A percentile compares a stretch with the other conserved stretches of the same genome.
phyloP scores from a whole-genome alignment of 1,139 yeast genomes.

The Yamadazyma atmosphaerica region DNA sequence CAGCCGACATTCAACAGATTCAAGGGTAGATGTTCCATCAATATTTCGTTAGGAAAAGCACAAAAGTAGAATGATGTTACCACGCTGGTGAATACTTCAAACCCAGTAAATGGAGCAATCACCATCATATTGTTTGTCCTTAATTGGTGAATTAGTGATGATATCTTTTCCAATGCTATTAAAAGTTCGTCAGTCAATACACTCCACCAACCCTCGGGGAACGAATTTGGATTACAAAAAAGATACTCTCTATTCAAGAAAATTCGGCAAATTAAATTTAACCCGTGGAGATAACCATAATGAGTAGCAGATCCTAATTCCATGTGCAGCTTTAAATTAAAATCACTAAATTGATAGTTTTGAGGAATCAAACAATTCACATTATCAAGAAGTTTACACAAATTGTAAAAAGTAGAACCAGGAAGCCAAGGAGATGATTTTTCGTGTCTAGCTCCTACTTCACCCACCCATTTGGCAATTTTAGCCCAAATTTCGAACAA shows the following conservation, averaged over 20 bases:
- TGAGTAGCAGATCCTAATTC: conserved; percentile 32
- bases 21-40: conserved; percentile 14
- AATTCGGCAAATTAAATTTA: conserved; percentile 30
- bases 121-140: conserved; percentile 31
- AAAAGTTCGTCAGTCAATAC: conserved; percentile 21
- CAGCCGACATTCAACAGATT: conserved; percentile 2
- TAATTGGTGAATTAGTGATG: conserved; percentile 23
- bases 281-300: conserved; percentile 37
- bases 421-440: conserved; percentile 28
- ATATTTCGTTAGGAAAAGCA: conserved; percentile 25
- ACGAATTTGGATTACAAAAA: conserved; percentile 28
- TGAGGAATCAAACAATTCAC: conserved; percentile 24
- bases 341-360: conserved; percentile 22
- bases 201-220: conserved; percentile 34
- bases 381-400: conserved; percentile 21
- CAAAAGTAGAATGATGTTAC: conserved; percentile 32
- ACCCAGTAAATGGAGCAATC: conserved; percentile 40
- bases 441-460: conserved; percentile 27
- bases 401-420: conserved; percentile 23
- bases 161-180: conserved; percentile 23
- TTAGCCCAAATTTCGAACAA: conserved; percentile 35
- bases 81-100: conserved; percentile 35
- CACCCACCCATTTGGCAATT: conserved; percentile 36
- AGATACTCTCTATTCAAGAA: conserved; percentile 37
- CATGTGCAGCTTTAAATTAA: conserved; percentile 32